These are phyloP conservation scores for Colletotrichum sublineola DNA, from an alignment of 2,329 filamentous ascomycete genomes.

Conservation along the genomic window DNA sequence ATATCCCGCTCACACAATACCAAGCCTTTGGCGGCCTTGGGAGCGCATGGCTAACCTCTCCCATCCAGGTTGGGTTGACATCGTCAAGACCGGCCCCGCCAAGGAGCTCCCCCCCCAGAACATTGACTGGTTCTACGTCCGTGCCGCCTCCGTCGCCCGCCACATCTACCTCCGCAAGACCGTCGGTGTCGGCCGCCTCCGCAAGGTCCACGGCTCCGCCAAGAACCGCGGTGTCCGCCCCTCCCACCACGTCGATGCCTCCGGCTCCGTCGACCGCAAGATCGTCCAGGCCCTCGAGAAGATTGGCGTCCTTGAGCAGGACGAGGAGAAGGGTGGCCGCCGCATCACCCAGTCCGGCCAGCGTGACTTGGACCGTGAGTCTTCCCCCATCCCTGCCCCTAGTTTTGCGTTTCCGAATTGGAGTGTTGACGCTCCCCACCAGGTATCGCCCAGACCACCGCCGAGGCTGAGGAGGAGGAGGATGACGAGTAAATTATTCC, in stretches of 20 bases:
- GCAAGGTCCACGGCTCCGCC: constrained; percentile 94
- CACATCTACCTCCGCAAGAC: constrained; percentile 99
- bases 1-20: neutral
- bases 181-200: constrained; percentile 96
- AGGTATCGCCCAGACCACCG: constrained; percentile 84
- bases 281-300: constrained; percentile 98
- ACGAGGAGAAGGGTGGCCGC: constrained; percentile 98
- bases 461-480: constrained; percentile 78
- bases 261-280: constrained; percentile 96
- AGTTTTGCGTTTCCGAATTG: neutral
- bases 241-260: constrained; percentile 95
- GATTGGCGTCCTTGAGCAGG: constrained; percentile 97
- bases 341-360: constrained; percentile 98
- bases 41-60: constrained; percentile 40
- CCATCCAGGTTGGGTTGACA: constrained; percentile 91
- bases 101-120: constrained; percentile 99
- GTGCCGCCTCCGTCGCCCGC: constrained; percentile 93
- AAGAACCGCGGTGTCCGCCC: constrained; percentile 97
- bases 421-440: constrained; percentile 7
- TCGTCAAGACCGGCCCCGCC: constrained; percentile 96
- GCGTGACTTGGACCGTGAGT: constrained; percentile 94
- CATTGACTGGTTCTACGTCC: constrained; percentile 95
- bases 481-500: constrained; percentile 71
- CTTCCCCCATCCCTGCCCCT: neutral
- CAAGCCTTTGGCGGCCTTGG: neutral